Conservation (phyloP, 2,329 filamentous ascomycete species). For the Hymenoscyphus occultus region DNA sequence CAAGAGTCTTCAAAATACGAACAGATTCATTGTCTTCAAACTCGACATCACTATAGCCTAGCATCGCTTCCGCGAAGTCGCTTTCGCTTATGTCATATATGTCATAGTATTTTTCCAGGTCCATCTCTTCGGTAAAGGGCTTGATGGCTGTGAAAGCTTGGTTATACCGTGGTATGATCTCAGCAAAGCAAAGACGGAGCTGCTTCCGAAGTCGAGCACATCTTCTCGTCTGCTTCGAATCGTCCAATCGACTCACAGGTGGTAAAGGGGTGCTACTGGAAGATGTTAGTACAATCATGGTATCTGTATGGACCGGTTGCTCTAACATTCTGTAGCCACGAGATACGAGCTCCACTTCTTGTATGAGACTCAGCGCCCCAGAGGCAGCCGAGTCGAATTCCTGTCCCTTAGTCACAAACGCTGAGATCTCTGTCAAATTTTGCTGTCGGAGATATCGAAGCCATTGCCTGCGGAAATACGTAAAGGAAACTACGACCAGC, state of each 20-base stretch:
- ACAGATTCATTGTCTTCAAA: slow-evolving; percentile 76
- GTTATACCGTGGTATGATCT: slow-evolving; percentile 69
- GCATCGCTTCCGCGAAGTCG: slow-evolving; percentile 68
- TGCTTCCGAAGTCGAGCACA: slow-evolving; percentile 76
- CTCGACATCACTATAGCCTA: slow-evolving; percentile 60
- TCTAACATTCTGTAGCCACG: slow-evolving; percentile 80
- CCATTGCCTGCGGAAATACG: slow-evolving; percentile 76
- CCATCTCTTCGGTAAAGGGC: slow-evolving; percentile 71
- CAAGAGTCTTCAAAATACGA: slow-evolving; percentile 75
- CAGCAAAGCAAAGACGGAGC: slow-evolving; percentile 67
- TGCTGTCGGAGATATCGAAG: slow-evolving; percentile 74
- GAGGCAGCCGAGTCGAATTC: slow-evolving; percentile 75
- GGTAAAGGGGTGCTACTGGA: slow-evolving; percentile 80
- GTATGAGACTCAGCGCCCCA: slow-evolving; percentile 76
- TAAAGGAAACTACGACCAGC: slow-evolving; percentile 59
- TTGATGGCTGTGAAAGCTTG: slow-evolving; percentile 67
- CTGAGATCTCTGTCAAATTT: slow-evolving; percentile 65
- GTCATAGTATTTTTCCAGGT: slow-evolving; percentile 90
- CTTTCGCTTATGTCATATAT: slow-evolving; percentile 76
- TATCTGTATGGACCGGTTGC: background rate
- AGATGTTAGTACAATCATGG: slow-evolving; percentile 19
- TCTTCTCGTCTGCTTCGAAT: slow-evolving; percentile 72
- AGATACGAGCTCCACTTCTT: slow-evolving; percentile 94
- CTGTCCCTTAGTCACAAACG: slow-evolving; percentile 71
- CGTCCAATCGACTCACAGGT: slow-evolving; percentile 88